Percentiles rank a stretch among this genome's conserved stretches.
phyloP scores from a whole-genome alignment of 1,139 yeast species.

The Saccharomyces hybrid region DNA sequence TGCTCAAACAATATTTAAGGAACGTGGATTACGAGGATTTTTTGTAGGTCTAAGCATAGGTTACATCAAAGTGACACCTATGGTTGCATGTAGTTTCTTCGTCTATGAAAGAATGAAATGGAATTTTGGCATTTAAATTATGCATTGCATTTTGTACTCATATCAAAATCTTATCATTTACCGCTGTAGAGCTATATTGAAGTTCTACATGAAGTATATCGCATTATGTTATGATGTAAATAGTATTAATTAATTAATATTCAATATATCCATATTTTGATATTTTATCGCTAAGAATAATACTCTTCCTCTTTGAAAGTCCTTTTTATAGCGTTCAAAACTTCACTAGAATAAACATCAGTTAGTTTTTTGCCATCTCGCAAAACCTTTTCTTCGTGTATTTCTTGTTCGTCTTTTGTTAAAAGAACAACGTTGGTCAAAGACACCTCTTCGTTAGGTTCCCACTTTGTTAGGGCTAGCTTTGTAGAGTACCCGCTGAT shows the following conservation, averaged over 20 bases:
- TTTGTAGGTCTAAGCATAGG: slow-evolving; percentile 94
- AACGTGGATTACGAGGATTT: slow-evolving; percentile 76
- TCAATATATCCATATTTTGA: slow-evolving; percentile 14
- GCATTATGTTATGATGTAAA: neutral
- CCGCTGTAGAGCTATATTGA: neutral
- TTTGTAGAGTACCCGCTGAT: slow-evolving; percentile 78
- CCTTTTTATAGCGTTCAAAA: slow-evolving; percentile 48
- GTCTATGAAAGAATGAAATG: slow-evolving; percentile 84
- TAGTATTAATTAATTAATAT: slow-evolving; percentile 34
- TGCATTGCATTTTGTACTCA: neutral
- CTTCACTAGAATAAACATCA: slow-evolving; percentile 59
- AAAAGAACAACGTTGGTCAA: slow-evolving; percentile 73
- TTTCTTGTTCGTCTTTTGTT: slow-evolving; percentile 80
- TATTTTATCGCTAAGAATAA: slow-evolving; percentile 38
- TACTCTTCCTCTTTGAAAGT: slow-evolving; percentile 69
- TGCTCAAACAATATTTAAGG: slow-evolving; percentile 46
- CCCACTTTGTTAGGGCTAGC: slow-evolving; percentile 78
- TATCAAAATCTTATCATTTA: neutral
- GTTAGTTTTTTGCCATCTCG: slow-evolving; percentile 53
- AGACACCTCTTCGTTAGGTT: slow-evolving; percentile 47
- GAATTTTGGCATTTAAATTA: slow-evolving; percentile 48
- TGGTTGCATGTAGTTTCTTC: slow-evolving; percentile 94
- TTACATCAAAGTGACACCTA: slow-evolving; percentile 87
- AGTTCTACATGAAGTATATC: neutral
- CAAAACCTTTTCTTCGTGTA: slow-evolving; percentile 68